Evolutionary conservation across 208 protist genomes (phyloP).

Genomic region (Leptomonas pyrrhocoris): DNA sequence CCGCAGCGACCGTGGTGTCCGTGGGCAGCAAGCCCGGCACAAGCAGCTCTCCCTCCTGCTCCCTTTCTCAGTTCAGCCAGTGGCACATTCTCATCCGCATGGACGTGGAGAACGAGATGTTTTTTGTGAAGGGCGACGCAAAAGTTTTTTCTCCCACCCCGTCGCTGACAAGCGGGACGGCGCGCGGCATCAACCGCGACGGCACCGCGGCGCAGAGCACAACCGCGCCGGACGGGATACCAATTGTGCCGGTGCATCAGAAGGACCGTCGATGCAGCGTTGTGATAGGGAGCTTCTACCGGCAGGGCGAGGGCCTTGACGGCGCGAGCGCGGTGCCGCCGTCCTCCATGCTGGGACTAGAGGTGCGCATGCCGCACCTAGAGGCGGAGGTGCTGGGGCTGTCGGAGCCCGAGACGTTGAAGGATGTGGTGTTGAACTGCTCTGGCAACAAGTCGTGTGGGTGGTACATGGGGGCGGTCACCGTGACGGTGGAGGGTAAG

Average conservation of each 20-base stretch:
- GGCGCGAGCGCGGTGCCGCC: slow-evolving; percentile 21
- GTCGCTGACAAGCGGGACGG: slow-evolving; percentile 55
- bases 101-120: slow-evolving; percentile 77
- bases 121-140: slow-evolving; percentile 71
- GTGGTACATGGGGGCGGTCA: slow-evolving; percentile 78
- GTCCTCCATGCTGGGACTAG: slow-evolving; percentile 62
- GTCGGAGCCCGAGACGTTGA: slow-evolving; percentile 47
- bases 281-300: slow-evolving; percentile 57
- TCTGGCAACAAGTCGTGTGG: slow-evolving; percentile 74
- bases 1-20: neutral
- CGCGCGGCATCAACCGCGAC: slow-evolving; percentile 60
- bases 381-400: slow-evolving; percentile 73
- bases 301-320: slow-evolving; percentile 41
- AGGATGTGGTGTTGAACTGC: slow-evolving; percentile 80
- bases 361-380: slow-evolving; percentile 75
- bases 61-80: slow-evolving; percentile 67
- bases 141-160: slow-evolving; percentile 83
- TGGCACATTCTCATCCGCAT: slow-evolving; percentile 87
- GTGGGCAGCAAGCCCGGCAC: slow-evolving; percentile 15
- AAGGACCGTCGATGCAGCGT: slow-evolving; percentile 57
- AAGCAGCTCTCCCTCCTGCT: slow-evolving; percentile 32
- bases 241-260: slow-evolving; percentile 69
- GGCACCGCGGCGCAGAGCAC: slow-evolving; percentile 43
- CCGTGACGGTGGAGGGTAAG: slow-evolving; percentile 40
- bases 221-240: slow-evolving; percentile 58